Percentiles rank a stretch among this genome's conserved stretches.
These are phyloP conservation scores for Vitis hybrid DNA, from an alignment of 177 flowering plant species.

Conservation along the genomic window DNA sequence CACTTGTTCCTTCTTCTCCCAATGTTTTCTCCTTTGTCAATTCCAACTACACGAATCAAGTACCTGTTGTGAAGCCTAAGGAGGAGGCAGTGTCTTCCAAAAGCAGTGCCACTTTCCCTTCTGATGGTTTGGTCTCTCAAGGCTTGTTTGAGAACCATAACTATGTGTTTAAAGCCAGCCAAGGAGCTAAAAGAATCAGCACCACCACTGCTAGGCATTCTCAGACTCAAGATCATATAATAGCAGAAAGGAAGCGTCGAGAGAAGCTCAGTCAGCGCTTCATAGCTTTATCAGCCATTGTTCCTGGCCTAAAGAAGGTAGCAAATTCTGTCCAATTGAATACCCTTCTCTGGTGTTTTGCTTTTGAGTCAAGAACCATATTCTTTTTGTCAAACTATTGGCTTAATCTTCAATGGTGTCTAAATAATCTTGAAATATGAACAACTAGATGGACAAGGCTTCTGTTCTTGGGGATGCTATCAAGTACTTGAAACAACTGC, in stretches of 20 bases:
- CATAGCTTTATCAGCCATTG: slow-evolving; percentile 78
- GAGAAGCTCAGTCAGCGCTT: slow-evolving; percentile 83
- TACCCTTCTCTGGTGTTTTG: too few species aligned
- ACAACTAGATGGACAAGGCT: slow-evolving; percentile 59
- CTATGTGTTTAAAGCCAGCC: slow-evolving; percentile 28
- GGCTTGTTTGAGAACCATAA: slow-evolving; percentile 32
- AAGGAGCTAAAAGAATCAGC: slow-evolving; percentile 31
- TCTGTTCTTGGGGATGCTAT: slow-evolving; percentile 64
- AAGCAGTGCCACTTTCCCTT: slow-evolving; percentile 13
- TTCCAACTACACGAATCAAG: slow-evolving; percentile 25
- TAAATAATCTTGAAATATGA: neutral
- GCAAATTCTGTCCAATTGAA: neutral
- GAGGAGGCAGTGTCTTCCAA: slow-evolving; percentile 35
- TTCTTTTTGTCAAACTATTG: too few species aligned
- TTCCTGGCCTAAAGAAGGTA: slow-evolving; percentile 90
- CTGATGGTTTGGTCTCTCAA: slow-evolving; percentile 33
- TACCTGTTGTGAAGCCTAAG: slow-evolving; percentile 41
- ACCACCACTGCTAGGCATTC: slow-evolving; percentile 25
- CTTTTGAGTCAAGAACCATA: too few species aligned
- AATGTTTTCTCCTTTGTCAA: slow-evolving; percentile 29
- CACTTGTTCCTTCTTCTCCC: slow-evolving; percentile 27
- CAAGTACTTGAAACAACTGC: slow-evolving; percentile 64
- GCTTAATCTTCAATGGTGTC: neutral
- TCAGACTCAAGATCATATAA: slow-evolving; percentile 64
- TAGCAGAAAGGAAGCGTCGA: slow-evolving; percentile 79